Base-by-base conservation (phyloP, 331 rosid genomes). In the Acacia concinna region DNA sequence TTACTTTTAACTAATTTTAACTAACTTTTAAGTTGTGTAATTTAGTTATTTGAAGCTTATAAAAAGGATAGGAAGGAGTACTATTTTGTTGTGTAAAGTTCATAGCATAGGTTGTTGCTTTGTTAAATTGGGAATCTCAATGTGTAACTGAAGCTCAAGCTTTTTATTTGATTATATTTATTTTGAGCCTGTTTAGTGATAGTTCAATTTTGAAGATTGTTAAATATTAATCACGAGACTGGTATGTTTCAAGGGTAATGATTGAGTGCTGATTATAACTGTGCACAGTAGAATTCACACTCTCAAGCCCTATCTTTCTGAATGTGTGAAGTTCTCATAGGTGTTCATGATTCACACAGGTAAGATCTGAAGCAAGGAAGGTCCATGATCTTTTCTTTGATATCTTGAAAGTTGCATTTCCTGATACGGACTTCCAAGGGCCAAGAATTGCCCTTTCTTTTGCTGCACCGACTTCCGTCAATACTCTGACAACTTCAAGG, bases 311-410 rank as follows among this genome's bases (percentile, higher is more conserved):
- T 57, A n/a, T 73, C 72, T 78, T 21, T 65, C 21, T 74, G 62
- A n/a, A 51, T 52, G 15, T 75, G 35, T 75, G 21, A 46, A 35
- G 59, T 62, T 78, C 77, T 75, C 40, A 71, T 78, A 76, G 38
- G 25, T 81, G 20, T 78, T 70, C 40, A 44, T 14, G 73, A 70
- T 77, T 79, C 43, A n/a, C 43, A 18, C 98, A 96, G 99, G 99
- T 96, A 73, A 82, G 98, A 82, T 75, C 90, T 8, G 99, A 96
- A 85, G 98, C 98, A 32, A 93, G 92, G 90, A 96, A 96, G 85
- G 99, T 93, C 65, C 99, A 96, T 23, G 98, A 96, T 84, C 93
- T 96, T 69, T 96, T 93, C 84, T 93, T 96, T 40, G 97, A 91
- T 77, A 90, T 96, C 78, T 83, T 93, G 91, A 93, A 91, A 86